Base-by-base conservation (phyloP, 768 basidiomycete genomes). In the Termitomyces sp. region DNA sequence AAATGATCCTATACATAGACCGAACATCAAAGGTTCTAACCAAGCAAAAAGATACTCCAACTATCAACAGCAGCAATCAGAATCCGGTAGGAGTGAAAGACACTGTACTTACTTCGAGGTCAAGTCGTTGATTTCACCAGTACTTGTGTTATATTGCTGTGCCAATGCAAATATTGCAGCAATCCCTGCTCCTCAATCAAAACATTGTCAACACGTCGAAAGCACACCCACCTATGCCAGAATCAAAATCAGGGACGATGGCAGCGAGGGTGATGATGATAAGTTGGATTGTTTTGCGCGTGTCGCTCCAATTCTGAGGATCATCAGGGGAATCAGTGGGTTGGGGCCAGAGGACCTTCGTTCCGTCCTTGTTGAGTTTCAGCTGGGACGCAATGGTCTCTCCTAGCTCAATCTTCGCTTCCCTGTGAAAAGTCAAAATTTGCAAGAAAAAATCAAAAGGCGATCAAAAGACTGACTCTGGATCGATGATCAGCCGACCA, bases 261-360 rank as follows among this genome's bases (percentile, higher is more conserved):
- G 86, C 81, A 12, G 87, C 85, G 16, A 88, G 69, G 0, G 85
- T 87, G 56, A 87, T 75, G 50, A 88, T 82, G 41, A 84, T 59
- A 1, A 89, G 73, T 63, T 85, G 83, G 0, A 84, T 55, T 57
- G 76, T 75, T 71, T 87, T 88, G 40, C 77, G 77, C 28, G 75
- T 63, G 50, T 73, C 70, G 20, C 77, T 75, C 86, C 86, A 88
- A 63, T 86, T 87, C 70, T 87, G 85, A 18, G 86, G 87, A 64
- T 88, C 86, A n/a, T 79, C 72, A 0, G 79, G 78, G 48, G 82
- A 77, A 52, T 87, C 82, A 1, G 80, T 78, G 1, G 87, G 86
- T 64, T 88, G 87, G 20, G 87, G 87, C 84, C 86, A 88, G 0
- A 89, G 77, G 10, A 88, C 79, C 51, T 77, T 83, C 18, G 74